phyloP scores from a whole-genome alignment of 192 early-diverging fungal genomes.

The Coemansia sp. region DNA sequence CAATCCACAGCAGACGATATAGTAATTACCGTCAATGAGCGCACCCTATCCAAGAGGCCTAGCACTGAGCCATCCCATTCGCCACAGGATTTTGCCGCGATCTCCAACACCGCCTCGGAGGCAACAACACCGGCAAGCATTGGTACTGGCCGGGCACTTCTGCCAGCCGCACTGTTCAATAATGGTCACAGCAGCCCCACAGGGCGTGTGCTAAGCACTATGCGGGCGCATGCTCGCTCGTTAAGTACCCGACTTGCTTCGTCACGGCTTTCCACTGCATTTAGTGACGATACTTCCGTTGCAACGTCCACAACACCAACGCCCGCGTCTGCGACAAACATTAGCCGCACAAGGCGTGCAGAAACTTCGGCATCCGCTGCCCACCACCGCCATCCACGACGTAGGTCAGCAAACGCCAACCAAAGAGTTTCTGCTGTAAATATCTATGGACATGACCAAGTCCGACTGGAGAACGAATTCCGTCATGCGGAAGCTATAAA shows the following conservation, averaged over 20 bases:
- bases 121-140: slow-evolving; percentile 34
- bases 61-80: neutral
- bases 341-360: slow-evolving; percentile 18
- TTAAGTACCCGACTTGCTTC: slow-evolving; percentile 33
- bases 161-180: neutral
- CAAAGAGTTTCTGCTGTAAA: slow-evolving; percentile 3
- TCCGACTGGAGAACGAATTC: slow-evolving; percentile 46
- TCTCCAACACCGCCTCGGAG: slow-evolving; percentile 5
- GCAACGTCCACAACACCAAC: slow-evolving; percentile 3
- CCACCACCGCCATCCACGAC: slow-evolving; percentile 3
- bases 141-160: slow-evolving; percentile 16
- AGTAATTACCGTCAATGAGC: neutral
- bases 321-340: neutral
- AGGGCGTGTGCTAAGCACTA: slow-evolving; percentile 18
- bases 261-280: slow-evolving; percentile 30
- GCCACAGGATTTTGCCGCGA: neutral
- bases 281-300: slow-evolving; percentile 21
- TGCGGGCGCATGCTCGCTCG: slow-evolving; percentile 45
- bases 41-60: neutral
- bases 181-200: neutral
- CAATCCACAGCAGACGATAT: neutral
- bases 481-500: slow-evolving; percentile 55
- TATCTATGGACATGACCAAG: slow-evolving; percentile 44
- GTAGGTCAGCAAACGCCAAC: slow-evolving; percentile 8
- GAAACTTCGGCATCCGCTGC: slow-evolving; percentile 10